Evolutionary conservation across 768 basidiomycete genomes (phyloP).

Genomic region (Tricholoma sp.): DNA sequence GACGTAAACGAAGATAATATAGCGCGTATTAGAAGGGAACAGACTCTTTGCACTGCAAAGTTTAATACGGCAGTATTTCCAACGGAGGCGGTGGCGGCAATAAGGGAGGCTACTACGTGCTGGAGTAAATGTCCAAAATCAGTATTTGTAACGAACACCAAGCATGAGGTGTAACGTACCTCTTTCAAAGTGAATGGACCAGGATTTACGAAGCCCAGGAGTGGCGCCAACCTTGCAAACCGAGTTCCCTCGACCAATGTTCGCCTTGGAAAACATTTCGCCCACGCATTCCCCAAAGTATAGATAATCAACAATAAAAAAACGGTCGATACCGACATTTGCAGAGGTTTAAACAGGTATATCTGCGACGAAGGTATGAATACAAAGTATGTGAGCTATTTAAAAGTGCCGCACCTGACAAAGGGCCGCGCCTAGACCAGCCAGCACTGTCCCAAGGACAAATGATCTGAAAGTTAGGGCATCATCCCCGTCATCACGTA

Average conservation of each 20-base stretch:
- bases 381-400: neutral
- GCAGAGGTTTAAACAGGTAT: constrained; percentile 55
- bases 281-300: constrained; percentile 46
- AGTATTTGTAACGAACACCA: neutral
- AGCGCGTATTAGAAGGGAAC: neutral
- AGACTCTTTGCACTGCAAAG: constrained; percentile 56
- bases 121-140: constrained; percentile 16
- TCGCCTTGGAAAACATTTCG: constrained; percentile 36
- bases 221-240: constrained; percentile 32
- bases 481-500: constrained; percentile 53
- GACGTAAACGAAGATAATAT: neutral
- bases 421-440: constrained; percentile 54
- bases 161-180: constrained; percentile 24
- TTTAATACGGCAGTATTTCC: constrained; percentile 53
- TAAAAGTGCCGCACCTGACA: constrained; percentile 36
- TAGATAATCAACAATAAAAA: constrained; percentile 55
- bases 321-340: constrained; percentile 46
- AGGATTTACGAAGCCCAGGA: constrained; percentile 49
- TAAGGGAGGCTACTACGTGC: constrained; percentile 54
- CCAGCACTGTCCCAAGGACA: constrained; percentile 50
- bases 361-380: constrained; percentile 31
- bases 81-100: constrained; percentile 51
- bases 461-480: constrained; percentile 54
- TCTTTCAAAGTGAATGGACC: constrained; percentile 56
- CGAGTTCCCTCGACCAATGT: constrained; percentile 41